Evolutionary conservation across 371 early-diverging fungal genomes (phyloP).

Genomic region (Encephalitozoon cuniculi): DNA sequence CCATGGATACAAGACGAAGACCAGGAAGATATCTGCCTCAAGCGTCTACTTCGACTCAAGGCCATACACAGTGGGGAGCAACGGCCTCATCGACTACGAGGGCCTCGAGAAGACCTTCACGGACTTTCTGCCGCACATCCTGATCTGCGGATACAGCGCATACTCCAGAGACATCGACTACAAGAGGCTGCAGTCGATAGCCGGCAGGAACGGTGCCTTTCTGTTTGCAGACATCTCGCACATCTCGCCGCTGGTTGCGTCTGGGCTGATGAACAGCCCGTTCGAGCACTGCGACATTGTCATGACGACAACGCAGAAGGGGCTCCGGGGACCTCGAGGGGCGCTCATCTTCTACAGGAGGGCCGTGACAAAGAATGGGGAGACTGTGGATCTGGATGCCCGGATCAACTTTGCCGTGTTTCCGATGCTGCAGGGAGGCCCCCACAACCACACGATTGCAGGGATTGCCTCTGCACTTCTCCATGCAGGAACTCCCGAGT

Average conservation of each 20-base stretch:
- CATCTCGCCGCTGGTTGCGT: conserved; percentile 65
- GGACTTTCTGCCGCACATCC: conserved; percentile 83
- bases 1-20: conserved; percentile 92
- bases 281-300: conserved; percentile 91
- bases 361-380: conserved; percentile 65
- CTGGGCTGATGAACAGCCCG: conserved; percentile 63
- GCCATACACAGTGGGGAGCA: conserved; percentile 80
- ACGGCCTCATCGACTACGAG: conserved; percentile 84
- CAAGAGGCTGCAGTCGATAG: conserved; percentile 49
- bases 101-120: conserved; percentile 71
- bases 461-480: conserved; percentile 88
- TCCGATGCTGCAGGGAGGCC: conserved; percentile 96
- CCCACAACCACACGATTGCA: conserved; percentile 96
- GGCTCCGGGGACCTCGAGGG: conserved; percentile 92
- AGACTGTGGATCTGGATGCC: conserved; percentile 74
- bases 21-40: conserved; percentile 90
- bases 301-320: conserved; percentile 96
- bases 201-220: conserved; percentile 67
- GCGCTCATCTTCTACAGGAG: conserved; percentile 89
- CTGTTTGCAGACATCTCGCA: conserved; percentile 96
- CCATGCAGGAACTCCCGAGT: conserved; percentile 74
- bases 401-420: conserved; percentile 91
- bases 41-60: conserved; percentile 88
- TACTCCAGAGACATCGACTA: conserved; percentile 92
- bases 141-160: conserved; percentile 92